Conservation (phyloP, 1,139 yeast species). For the Yarrowia galli region DNA sequence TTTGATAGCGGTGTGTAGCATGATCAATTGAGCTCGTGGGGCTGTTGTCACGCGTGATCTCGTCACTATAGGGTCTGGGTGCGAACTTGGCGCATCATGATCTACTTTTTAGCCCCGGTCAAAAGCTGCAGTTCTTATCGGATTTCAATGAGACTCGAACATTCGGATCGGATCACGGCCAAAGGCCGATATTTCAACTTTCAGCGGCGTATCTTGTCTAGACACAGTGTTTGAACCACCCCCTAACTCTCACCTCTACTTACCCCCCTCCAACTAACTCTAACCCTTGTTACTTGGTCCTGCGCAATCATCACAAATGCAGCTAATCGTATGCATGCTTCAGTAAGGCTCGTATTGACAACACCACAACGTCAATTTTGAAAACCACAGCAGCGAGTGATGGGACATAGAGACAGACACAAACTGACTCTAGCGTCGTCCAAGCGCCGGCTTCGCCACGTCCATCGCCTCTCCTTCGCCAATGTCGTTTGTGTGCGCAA, state of each 20-base stretch:
- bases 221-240: background rate
- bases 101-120: background rate
- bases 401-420: constrained; percentile 37
- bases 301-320: background rate
- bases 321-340: constrained; percentile 5
- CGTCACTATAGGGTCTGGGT: too few relatives aligned
- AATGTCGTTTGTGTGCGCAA: constrained; percentile 32
- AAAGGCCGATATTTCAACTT: background rate
- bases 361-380: background rate
- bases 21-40: too few relatives aligned
- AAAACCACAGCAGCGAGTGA: constrained; percentile 11
- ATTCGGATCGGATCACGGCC: background rate
- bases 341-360: background rate
- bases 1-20: background rate
- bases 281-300: background rate
- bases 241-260: background rate
- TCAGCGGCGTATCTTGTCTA: background rate
- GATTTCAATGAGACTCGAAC: background rate
- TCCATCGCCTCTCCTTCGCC: constrained; percentile 25
- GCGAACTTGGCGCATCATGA: too few relatives aligned
- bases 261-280: background rate
- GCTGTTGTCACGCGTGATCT: too few relatives aligned
- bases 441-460: constrained; percentile 37
- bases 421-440: constrained; percentile 38
- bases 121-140: background rate